A percentile compares a stretch with the other conserved stretches of the same genome.
phyloP scores from a whole-genome alignment of 2,329 filamentous ascomycete genomes.

The Trichoderma harzianum region DNA sequence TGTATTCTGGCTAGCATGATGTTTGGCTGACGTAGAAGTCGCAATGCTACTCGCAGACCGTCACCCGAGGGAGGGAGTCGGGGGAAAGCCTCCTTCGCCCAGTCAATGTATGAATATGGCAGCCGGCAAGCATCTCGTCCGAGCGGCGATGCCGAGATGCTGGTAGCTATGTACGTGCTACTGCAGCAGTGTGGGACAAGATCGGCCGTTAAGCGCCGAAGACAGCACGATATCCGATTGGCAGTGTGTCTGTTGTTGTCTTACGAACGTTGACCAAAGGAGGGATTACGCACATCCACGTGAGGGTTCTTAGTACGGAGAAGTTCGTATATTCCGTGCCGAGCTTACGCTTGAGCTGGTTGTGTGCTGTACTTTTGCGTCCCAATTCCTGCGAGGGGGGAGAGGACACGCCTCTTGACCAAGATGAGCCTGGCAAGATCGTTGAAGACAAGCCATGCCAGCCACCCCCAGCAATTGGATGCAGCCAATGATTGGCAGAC shows the following conservation, averaged over 20 bases:
- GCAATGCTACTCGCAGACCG: neutral
- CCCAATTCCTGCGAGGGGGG: neutral
- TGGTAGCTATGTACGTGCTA: neutral
- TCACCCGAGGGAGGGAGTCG: neutral
- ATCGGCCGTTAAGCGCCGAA: neutral
- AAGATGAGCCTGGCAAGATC: neutral
- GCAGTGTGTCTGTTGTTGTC: neutral
- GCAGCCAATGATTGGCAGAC: neutral
- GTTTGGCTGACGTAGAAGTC: conserved; percentile 7
- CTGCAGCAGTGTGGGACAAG: neutral
- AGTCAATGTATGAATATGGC: neutral
- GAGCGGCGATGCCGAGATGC: neutral
- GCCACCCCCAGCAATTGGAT: neutral
- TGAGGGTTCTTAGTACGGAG: neutral
- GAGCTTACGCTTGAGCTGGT: neutral
- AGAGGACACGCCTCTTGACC: neutral
- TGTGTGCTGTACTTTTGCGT: neutral
- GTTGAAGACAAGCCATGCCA: conserved; percentile 5
- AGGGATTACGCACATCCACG: neutral
- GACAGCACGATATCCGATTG: neutral
- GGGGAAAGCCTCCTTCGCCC: neutral
- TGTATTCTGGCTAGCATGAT: neutral
- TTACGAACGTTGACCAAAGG: neutral
- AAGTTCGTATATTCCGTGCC: neutral
- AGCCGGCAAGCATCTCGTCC: neutral